Conservation (phyloP, 179 eudicot species). For the Drosera spatulata region DNA sequence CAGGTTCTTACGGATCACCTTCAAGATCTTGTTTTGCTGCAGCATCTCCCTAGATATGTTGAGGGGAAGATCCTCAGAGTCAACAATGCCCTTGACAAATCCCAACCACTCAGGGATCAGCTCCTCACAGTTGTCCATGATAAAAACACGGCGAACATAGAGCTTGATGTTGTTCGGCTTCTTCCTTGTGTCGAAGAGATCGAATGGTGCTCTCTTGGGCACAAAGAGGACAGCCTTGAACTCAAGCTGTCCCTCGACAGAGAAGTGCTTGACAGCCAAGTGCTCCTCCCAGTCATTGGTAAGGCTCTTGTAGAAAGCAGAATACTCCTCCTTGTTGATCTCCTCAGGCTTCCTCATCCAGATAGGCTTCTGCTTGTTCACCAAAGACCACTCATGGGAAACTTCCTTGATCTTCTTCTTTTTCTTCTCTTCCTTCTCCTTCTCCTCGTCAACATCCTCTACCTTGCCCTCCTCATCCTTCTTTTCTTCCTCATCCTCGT, state of each 20-base stretch:
- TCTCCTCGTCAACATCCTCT: slow-evolving; percentile 60
- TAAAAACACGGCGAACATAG: slow-evolving; percentile 65
- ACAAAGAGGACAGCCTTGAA: slow-evolving; percentile 61
- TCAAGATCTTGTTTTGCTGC: slow-evolving; percentile 66
- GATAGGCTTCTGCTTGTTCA: slow-evolving; percentile 56
- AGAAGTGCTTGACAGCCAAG: slow-evolving; percentile 56
- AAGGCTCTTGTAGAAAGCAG: slow-evolving; percentile 54
- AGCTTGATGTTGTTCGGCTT: slow-evolving; percentile 74
- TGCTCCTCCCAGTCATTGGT: slow-evolving; percentile 58
- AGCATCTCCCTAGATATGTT: slow-evolving; percentile 60
- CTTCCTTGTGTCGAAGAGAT: slow-evolving; percentile 57
- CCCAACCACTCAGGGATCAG: slow-evolving; percentile 57
- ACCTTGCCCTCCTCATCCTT: slow-evolving; percentile 62
- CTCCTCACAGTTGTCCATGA: slow-evolving; percentile 75
- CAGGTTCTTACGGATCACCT: slow-evolving; percentile 60
- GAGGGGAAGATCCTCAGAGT: slow-evolving; percentile 59
- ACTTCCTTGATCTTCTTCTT: slow-evolving; percentile 64
- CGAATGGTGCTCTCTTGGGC: slow-evolving; percentile 64
- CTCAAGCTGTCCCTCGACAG: slow-evolving; percentile 66
- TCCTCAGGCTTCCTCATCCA: slow-evolving; percentile 63
- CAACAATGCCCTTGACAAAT: slow-evolving; percentile 68
- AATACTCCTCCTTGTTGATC: slow-evolving; percentile 43
- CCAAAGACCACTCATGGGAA: slow-evolving; percentile 41
- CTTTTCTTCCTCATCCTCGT: slow-evolving; percentile 61
- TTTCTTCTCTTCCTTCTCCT: slow-evolving; percentile 59